Evolutionary conservation across 176 grass and related monocot species (phyloP).

Genomic region (Zoysia pacifica): DNA sequence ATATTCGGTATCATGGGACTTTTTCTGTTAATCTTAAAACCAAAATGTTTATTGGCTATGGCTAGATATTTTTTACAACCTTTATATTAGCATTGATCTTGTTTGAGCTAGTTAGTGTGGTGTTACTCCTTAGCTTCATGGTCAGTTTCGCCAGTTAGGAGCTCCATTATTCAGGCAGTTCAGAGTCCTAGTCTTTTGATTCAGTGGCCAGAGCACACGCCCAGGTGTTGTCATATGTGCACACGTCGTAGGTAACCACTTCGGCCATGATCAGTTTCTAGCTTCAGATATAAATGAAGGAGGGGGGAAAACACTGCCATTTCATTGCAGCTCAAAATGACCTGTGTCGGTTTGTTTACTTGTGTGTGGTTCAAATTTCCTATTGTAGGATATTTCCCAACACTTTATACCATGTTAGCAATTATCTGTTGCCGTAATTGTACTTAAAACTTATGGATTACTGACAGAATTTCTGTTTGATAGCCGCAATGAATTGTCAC

Average conservation of each 20-base stretch:
- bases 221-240: too few relatives aligned
- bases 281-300: background rate
- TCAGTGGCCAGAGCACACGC: background rate
- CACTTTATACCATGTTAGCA: background rate
- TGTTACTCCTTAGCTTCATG: background rate
- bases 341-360: background rate
- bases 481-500: background rate
- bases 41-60: background rate
- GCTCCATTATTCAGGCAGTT: too few relatives aligned
- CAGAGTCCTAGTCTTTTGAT: background rate
- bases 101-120: background rate
- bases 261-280: background rate
- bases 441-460: background rate
- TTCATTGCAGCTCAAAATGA: background rate
- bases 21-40: background rate
- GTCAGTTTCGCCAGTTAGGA: too few relatives aligned
- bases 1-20: background rate
- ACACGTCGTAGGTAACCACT: too few relatives aligned
- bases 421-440: background rate
- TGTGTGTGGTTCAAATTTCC: background rate
- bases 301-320: background rate
- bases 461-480: background rate
- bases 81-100: background rate
- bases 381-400: background rate
- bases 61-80: background rate